Conservation (phyloP, 352 stramenopile species). For the Pythium oligandrum region DNA sequence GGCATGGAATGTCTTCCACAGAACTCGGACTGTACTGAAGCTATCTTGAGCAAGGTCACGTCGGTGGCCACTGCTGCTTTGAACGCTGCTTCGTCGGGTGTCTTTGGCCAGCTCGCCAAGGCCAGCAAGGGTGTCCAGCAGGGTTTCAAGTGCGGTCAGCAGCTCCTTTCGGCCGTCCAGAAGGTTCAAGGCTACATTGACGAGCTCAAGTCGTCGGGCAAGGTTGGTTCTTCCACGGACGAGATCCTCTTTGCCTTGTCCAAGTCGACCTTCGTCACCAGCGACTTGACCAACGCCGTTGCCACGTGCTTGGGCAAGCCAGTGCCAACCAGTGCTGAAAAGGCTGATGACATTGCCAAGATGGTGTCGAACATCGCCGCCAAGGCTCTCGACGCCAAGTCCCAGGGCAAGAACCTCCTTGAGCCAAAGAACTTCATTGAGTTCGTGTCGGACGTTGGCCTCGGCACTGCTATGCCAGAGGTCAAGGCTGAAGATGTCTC, state of each 20-base stretch:
- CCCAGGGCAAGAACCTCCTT: not conserved
- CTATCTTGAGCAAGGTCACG: slow-evolving; percentile 27
- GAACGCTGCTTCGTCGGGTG: slow-evolving; percentile 5
- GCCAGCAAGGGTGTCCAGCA: not conserved
- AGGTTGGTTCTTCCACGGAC: slow-evolving; percentile 23
- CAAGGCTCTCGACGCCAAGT: not conserved
- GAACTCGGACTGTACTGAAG: slow-evolving; percentile 31
- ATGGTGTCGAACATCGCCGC: not conserved
- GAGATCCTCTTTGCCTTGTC: slow-evolving; percentile 33
- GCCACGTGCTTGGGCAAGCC: slow-evolving; percentile 1
- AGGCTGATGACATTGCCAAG: not conserved
- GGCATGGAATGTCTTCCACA: slow-evolving; percentile 41
- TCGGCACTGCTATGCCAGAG: not conserved
- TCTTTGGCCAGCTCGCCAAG: not conserved
- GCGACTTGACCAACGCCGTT: slow-evolving; percentile 41
- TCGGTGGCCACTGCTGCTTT: slow-evolving; percentile 5
- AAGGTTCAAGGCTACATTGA: slow-evolving; percentile 25
- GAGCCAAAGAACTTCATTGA: not conserved
- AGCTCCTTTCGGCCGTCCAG: slow-evolving; percentile 41
- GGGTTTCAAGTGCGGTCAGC: slow-evolving; percentile 1
- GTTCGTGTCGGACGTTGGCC: not conserved
- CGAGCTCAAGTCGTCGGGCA: slow-evolving; percentile 2
- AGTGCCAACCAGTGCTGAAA: not conserved
- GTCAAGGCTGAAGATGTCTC: not conserved
- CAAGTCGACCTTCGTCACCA: slow-evolving; percentile 38